A percentile compares a stretch with the other conserved stretches of the same genome.
These are phyloP conservation scores for Fusarium temperatum DNA, from an alignment of 2,329 filamentous ascomycete genomes.

Conservation along the genomic window DNA sequence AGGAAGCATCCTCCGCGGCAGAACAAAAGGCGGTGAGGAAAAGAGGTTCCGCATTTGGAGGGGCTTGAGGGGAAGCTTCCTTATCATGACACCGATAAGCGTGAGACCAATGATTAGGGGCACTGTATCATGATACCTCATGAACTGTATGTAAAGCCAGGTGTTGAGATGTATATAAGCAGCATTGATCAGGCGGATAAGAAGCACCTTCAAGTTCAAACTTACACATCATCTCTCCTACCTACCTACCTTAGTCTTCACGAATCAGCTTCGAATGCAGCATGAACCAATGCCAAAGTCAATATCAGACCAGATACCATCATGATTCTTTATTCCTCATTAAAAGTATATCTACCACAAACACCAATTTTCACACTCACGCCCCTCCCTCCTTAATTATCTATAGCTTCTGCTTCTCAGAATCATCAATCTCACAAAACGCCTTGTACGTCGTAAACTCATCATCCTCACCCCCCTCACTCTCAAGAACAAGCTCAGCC, in stretches of 20 bases:
- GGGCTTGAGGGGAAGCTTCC: not conserved
- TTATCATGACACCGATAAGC: conserved; percentile 13
- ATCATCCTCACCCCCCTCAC: conserved; percentile 65
- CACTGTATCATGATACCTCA: conserved; percentile 6
- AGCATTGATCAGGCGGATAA: not conserved
- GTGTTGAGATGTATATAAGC: not conserved
- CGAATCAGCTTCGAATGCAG: too few species aligned
- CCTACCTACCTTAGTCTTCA: too few species aligned
- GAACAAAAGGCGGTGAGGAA: conserved; percentile 38
- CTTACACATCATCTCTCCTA: too few species aligned
- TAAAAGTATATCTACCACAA: conserved; percentile 11
- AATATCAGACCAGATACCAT: not conserved
- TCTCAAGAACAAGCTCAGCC: conserved; percentile 83
- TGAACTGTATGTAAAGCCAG: not conserved
- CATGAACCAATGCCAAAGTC: not conserved
- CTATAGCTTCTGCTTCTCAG: conserved; percentile 41
- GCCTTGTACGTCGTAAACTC: conserved; percentile 91
- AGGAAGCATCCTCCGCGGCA: conserved; percentile 16
- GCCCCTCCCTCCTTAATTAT: accelerated
- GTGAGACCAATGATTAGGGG: not conserved
- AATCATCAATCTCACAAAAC: conserved; percentile 81
- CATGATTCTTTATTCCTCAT: not conserved
- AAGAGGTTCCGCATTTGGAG: not conserved
- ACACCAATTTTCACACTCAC: conserved; percentile 1
- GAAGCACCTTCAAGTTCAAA: accelerated